phyloP scores from a whole-genome alignment of 768 basidiomycete species.

The Suillus placidus region DNA sequence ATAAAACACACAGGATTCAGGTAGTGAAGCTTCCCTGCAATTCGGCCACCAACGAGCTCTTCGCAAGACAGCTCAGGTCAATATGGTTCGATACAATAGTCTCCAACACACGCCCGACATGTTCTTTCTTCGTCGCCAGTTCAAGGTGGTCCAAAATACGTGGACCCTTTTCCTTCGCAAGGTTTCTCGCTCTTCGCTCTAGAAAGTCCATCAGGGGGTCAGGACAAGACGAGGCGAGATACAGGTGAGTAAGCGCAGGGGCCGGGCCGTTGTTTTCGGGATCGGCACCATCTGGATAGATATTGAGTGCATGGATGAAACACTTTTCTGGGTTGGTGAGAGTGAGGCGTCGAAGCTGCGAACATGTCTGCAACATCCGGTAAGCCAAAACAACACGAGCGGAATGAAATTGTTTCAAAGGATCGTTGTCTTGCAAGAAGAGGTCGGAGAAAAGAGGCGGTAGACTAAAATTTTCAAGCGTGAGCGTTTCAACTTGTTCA shows the following conservation, averaged over 20 bases:
- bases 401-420: neutral
- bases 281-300: neutral
- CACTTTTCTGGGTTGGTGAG: constrained; percentile 2
- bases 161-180: neutral
- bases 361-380: neutral
- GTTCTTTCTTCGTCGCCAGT: neutral
- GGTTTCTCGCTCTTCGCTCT: neutral
- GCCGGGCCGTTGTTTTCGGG: neutral
- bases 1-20: neutral
- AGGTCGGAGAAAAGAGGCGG: neutral
- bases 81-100: neutral
- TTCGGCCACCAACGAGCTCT: neutral
- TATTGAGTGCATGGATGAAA: constrained; percentile 11
- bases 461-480: neutral
- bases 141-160: neutral
- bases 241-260: neutral
- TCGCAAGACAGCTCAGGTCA: neutral
- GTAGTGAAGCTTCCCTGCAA: neutral
- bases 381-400: neutral
- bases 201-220: neutral
- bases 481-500: constrained; percentile 10
- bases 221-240: neutral
- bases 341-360: neutral
- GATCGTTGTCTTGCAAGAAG: neutral
- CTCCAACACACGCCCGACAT: neutral